Base-by-base conservation (phyloP, 225 moss, liverwort and hornwort genomes). In the Pleurozium schreberi region DNA sequence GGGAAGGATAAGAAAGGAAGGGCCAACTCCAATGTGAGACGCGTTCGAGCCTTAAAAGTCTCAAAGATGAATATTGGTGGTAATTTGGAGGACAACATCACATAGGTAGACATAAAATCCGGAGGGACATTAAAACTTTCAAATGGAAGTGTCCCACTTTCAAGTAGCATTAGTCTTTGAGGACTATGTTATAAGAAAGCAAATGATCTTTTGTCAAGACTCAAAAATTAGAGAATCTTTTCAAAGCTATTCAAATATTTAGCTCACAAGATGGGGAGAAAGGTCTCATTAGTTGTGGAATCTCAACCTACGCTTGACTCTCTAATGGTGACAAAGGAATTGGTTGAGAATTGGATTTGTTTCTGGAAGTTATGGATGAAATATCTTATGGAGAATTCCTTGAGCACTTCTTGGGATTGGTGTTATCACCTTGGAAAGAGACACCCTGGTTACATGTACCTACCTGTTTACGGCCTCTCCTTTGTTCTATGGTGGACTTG, bases 351-450 rank as follows among this genome's bases (percentile, higher is more conserved):
- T 88, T 96, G 57, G 90, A 91, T n/a, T 73, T 69, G 22, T 96
- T 96, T 89, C 81, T 97, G 84, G 91, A 90, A 87, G 90, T 95
- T 65, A 97, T 97, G 97, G 94, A 95, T 84, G 92, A 96, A 83
- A 67, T 97, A 43, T 95, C 96, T 23, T 91, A 92, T 92, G 92
- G 93, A 65, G 95, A 94, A 65, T 97, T 97, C 89, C 93, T 97
- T 75, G 93, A 92, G 81, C 89, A 92, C 42, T 93, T 94, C 64
- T 88, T 93, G 66, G 93, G 92, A 67, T 90, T 91, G 87, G 86
- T 92, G 82, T 88, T 77, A 84, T 96, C 97, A 57, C 90, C 94
- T 43, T 97, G 97, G 97, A 96, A 96, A 92, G 97, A 97, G 90
- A 97, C 95, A 82, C 88, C 91, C 26, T 97, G 96, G 97, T 88